A percentile compares a stretch with the other conserved stretches of the same genome.
phyloP scores from a whole-genome alignment of 2,329 filamentous ascomycete species.

The Seiridium cupressi region DNA sequence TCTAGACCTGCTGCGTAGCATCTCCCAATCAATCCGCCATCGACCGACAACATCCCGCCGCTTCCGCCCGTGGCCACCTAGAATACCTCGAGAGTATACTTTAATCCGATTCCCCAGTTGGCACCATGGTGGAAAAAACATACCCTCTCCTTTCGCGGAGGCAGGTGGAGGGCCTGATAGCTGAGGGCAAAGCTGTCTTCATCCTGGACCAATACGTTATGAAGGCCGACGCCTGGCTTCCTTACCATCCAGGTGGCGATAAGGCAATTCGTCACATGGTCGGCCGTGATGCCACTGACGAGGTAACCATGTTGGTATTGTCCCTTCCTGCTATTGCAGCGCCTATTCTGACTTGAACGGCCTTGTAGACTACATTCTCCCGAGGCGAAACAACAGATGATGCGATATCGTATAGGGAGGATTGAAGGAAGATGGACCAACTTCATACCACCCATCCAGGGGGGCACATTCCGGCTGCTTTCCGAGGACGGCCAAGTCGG shows the following conservation, averaged over 20 bases:
- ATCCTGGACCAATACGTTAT: conserved; percentile 80
- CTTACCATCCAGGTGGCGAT: conserved; percentile 88
- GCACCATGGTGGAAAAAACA: conserved; percentile 33
- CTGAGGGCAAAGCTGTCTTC: conserved; percentile 74
- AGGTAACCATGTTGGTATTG: conserved; percentile 76
- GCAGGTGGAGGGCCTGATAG: conserved; percentile 79
- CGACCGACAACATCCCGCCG: no score
- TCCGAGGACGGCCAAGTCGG: conserved; percentile 30
- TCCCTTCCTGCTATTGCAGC: conserved; percentile 1
- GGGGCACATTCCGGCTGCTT: conserved; percentile 67
- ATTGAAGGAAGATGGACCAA: conserved; percentile 83
- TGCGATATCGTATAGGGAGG: conserved; percentile 77
- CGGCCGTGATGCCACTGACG: conserved; percentile 89
- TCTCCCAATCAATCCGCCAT: no score
- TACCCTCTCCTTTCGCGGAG: conserved; percentile 51
- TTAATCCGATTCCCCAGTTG: no score
- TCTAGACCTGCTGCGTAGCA: no score
- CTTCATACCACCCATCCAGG: conserved; percentile 88
- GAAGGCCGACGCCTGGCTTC: conserved; percentile 84
- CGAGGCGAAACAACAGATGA: conserved; percentile 75
- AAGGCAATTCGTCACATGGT: conserved; percentile 93
- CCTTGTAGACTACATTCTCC: conserved; percentile 73
- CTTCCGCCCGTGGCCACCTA: no score
- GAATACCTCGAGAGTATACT: no score
- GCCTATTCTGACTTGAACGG: conserved; percentile 12